phyloP scores from a whole-genome alignment of 192 early-diverging fungal species.

The Podila epicladia region DNA sequence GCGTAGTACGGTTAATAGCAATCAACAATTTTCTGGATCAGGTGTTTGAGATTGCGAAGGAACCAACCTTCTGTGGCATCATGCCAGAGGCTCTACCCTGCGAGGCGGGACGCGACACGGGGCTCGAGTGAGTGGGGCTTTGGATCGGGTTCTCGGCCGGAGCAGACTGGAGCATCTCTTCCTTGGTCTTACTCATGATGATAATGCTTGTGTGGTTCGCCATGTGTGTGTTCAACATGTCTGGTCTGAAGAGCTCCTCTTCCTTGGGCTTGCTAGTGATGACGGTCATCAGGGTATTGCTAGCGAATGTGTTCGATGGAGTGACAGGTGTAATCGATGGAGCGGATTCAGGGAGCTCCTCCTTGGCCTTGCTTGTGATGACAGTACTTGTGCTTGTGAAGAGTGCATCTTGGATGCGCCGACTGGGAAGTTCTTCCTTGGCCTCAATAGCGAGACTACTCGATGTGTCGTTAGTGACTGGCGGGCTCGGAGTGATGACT shows the following conservation, averaged over 20 bases:
- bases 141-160: slow-evolving; percentile 8
- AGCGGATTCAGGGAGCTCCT: too few relatives aligned
- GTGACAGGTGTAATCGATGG: too few relatives aligned
- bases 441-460: background rate
- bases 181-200: slow-evolving; percentile 13
- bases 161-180: slow-evolving; percentile 23
- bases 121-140: background rate
- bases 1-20: background rate
- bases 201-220: background rate
- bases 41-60: too few relatives aligned
- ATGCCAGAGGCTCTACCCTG: background rate
- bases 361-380: too few relatives aligned
- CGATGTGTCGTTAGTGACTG: background rate
- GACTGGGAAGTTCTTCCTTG: background rate
- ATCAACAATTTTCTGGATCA: background rate
- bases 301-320: too few relatives aligned
- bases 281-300: too few relatives aligned
- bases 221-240: too few relatives aligned
- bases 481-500: background rate
- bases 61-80: slow-evolving; percentile 6
- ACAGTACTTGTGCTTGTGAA: too few relatives aligned
- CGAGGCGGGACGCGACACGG: background rate
- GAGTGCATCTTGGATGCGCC: background rate
- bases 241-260: background rate
- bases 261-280: background rate